Evolutionary conservation across 139 green algal genomes (phyloP).

Genomic region (Volvox africanus): DNA sequence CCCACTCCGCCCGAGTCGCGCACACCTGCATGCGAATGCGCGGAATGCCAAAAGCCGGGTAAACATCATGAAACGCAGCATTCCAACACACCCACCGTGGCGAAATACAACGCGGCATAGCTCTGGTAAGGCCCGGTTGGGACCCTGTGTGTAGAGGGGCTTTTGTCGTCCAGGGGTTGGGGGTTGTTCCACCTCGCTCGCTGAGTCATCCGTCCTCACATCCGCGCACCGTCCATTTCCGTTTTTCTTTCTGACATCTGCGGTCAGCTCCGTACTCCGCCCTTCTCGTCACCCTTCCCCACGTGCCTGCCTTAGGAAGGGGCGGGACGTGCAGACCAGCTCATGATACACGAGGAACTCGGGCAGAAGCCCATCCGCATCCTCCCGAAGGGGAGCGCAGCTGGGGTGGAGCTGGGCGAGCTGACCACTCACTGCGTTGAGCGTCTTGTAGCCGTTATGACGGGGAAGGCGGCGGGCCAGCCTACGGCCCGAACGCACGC

Average conservation of each 20-base stretch:
- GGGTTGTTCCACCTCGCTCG: too few species aligned
- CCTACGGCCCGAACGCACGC: background rate
- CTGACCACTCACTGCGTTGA: constrained; percentile 54
- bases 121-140: too few species aligned
- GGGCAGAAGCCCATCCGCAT: constrained; percentile 92
- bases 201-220: too few species aligned
- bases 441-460: constrained; percentile 94
- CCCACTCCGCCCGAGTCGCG: constrained; percentile 79
- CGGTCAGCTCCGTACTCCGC: background rate
- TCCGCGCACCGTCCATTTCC: too few species aligned
- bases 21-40: constrained; percentile 76
- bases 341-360: constrained; percentile 97
- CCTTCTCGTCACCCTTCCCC: background rate
- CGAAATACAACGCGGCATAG: too few species aligned
- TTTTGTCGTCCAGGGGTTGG: too few species aligned
- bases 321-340: constrained; percentile 81
- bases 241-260: background rate
- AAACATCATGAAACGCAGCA: too few species aligned
- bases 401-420: constrained; percentile 86
- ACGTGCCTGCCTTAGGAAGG: constrained; percentile 82
- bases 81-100: too few species aligned
- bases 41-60: too few species aligned
- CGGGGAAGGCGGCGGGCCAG: constrained; percentile 85
- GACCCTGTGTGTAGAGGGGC: too few species aligned
- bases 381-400: constrained; percentile 68